Conservation (phyloP, 2,329 filamentous ascomycete genomes). For the Alternaria brassicicola region DNA sequence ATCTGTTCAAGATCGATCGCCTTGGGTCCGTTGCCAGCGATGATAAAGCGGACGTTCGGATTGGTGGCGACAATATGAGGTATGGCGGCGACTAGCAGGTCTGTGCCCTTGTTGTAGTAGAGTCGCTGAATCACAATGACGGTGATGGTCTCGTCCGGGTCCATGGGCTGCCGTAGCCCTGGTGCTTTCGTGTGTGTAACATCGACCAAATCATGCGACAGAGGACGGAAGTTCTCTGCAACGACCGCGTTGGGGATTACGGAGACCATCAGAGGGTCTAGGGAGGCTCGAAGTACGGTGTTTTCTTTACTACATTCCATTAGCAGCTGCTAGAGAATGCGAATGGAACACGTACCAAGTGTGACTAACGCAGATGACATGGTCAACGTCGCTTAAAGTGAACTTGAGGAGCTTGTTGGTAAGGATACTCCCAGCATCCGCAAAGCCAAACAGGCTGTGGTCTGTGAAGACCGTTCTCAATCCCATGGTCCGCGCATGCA, state of each 20-base stretch:
- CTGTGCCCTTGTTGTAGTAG: slow-evolving; percentile 98
- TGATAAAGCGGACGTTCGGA: slow-evolving; percentile 94
- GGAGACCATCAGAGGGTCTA: slow-evolving; percentile 96
- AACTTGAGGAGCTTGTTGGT: slow-evolving; percentile 98
- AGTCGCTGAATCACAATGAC: slow-evolving; percentile 97
- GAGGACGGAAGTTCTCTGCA: slow-evolving; percentile 89
- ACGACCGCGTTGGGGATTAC: slow-evolving; percentile 98
- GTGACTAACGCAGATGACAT: slow-evolving; percentile 98
- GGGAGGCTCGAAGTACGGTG: slow-evolving; percentile 88
- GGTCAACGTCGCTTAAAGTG: slow-evolving; percentile 92
- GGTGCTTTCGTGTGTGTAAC: slow-evolving; percentile 47
- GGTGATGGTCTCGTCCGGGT: slow-evolving; percentile 85
- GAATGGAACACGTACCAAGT: slow-evolving; percentile 71
- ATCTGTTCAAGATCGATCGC: slow-evolving; percentile 98
- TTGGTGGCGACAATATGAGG: slow-evolving; percentile 88
- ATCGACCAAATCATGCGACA: slow-evolving; percentile 52
- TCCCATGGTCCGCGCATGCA: slow-evolving; percentile 96
- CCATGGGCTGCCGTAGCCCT: slow-evolving; percentile 70
- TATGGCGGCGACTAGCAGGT: slow-evolving; percentile 94
- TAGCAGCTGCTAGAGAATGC: slow-evolving; percentile 4
- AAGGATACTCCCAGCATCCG: slow-evolving; percentile 92
- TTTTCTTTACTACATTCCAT: slow-evolving; percentile 80
- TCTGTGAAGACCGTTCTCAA: slow-evolving; percentile 95
- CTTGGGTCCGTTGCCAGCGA: slow-evolving; percentile 93
- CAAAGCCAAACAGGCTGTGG: slow-evolving; percentile 96